Conservation (phyloP, 805 yeast species). For the Metschnikowia proteae region DNA sequence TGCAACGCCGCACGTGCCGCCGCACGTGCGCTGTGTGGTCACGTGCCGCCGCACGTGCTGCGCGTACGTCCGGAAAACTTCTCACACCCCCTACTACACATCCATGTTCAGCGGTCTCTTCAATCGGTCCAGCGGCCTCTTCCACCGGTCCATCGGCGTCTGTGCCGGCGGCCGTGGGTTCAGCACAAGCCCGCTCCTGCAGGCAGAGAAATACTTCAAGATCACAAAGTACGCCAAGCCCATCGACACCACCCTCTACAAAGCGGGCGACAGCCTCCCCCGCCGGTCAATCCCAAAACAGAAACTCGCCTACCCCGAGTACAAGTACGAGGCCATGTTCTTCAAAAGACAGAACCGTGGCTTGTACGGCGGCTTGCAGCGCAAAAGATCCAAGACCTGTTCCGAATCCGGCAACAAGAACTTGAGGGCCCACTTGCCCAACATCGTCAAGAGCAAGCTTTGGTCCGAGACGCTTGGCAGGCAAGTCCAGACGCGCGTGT, state of each 20-base stretch:
- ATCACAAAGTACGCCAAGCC: conserved; percentile 39
- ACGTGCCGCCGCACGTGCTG: no score
- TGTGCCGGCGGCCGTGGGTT: conserved; percentile 3
- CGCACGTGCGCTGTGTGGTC: no score
- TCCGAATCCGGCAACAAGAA: conserved; percentile 75
- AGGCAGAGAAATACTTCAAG: conserved; percentile 36
- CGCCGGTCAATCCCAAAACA: conserved; percentile 11
- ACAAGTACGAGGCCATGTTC: conserved; percentile 66
- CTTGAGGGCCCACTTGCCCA: conserved; percentile 75
- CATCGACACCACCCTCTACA: conserved; percentile 32
- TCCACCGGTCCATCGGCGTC: conserved; percentile 10
- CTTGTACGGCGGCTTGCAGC: conserved; percentile 82
- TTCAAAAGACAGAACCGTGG: conserved; percentile 88
- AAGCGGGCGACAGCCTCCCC: conserved; percentile 36
- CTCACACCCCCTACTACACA: neutral
- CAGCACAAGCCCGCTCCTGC: conserved; percentile 9
- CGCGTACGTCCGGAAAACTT: neutral
- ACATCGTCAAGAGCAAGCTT: conserved; percentile 66
- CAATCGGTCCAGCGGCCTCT: conserved; percentile 8
- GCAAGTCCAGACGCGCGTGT: conserved; percentile 55
- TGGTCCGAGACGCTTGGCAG: conserved; percentile 80
- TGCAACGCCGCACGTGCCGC: neutral
- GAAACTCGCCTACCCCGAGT: conserved; percentile 16
- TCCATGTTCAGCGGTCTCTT: conserved; percentile 1
- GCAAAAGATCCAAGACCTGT: conserved; percentile 70